Base-by-base conservation (phyloP, 2,329 filamentous ascomycete genomes). In the Dothideomycetes sp. region DNA sequence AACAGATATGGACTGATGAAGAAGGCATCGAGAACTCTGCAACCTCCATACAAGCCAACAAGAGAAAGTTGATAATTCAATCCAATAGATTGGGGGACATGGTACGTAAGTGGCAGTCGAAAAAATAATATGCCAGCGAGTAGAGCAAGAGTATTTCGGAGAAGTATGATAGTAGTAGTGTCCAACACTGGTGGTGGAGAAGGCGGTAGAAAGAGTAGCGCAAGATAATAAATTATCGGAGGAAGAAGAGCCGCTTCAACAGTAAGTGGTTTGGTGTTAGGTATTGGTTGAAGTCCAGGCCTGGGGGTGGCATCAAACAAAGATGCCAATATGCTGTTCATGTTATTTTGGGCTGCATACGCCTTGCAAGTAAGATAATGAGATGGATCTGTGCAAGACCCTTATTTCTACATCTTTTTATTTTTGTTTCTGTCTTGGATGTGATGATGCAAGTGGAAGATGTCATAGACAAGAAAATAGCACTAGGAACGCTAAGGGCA, bases 41-140 rank as follows among this genome's bases (percentile, higher is more conserved):
- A 59, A 8, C 61, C 59, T 7, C 64, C 64, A 37, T 67, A 67
- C 2, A 66, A 43, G 3, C 63, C 64, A 1, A 67, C 62, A 5
- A 67, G 57, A 4, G 61, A 60, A 12, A 67, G 59, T 40, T 67
- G 64, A 37, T 67, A 67, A 12, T 63, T 67, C 13, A 67, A 51
- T n/a, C 64, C 64, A 28, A 67, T 62, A 42, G 60, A 64, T 44
- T 63, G 64, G 4, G 64, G 62, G 4, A 65, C 60, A 48, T 67
- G 57, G 33, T 67, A 66, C 4, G 53, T 54, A 4, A 67, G 53
- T 11, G 64, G 63, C 11, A 67, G 47, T 5, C 63, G 56, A 34
- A 67, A 58, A 51, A 67, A 67, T 8, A 67, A 54, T 15, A 60
- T 46, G 0, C 58, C 60, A 2, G 64, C 58, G 10, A 53, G 34